Percentiles rank a stretch among this genome's conserved stretches.
Conservation (phyloP, 768 basidiomycete species). For the Ramaria sp. region DNA sequence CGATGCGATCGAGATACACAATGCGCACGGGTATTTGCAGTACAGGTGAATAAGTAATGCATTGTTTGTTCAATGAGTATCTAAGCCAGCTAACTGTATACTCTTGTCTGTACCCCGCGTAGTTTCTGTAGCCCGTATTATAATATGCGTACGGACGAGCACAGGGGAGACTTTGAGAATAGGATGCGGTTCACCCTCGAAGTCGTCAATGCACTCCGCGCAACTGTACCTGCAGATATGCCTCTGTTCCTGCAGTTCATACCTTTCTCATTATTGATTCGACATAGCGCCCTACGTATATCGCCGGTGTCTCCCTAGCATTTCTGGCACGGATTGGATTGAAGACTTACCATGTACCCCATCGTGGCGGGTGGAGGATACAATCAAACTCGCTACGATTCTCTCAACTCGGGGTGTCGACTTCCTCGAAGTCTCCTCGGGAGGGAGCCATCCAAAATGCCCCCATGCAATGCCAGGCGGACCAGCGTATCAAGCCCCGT, state of each 20-base stretch:
- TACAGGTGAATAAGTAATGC: conserved; percentile 18
- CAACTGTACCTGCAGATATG: conserved; percentile 45
- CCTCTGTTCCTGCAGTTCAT: conserved; percentile 65
- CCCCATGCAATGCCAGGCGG: conserved; percentile 25
- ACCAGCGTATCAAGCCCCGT: conserved; percentile 44
- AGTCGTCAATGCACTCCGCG: conserved; percentile 53
- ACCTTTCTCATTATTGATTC: not conserved
- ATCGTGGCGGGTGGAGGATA: conserved; percentile 63
- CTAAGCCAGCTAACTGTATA: not conserved
- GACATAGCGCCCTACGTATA: not conserved
- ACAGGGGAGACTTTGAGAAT: conserved; percentile 65
- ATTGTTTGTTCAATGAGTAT: conserved; percentile 29
- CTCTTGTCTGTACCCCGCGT: not conserved
- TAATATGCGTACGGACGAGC: conserved; percentile 58
- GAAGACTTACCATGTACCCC: conserved; percentile 49
- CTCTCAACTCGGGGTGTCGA: conserved; percentile 61
- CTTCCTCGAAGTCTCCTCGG: conserved; percentile 61
- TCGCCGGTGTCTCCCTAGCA: conserved; percentile 19
- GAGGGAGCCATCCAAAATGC: conserved; percentile 41
- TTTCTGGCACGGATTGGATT: conserved; percentile 70
- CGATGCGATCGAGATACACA: conserved; percentile 52
- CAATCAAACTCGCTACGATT: conserved; percentile 45
- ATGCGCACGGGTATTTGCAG: conserved; percentile 53
- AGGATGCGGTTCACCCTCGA: conserved; percentile 51
- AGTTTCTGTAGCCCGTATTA: conserved; percentile 46